Percentiles rank a stretch among this genome's conserved stretches.
These are phyloP conservation scores for Aspergillus spinulosporus DNA, from an alignment of 2,329 filamentous ascomycete species.

Conservation along the genomic window DNA sequence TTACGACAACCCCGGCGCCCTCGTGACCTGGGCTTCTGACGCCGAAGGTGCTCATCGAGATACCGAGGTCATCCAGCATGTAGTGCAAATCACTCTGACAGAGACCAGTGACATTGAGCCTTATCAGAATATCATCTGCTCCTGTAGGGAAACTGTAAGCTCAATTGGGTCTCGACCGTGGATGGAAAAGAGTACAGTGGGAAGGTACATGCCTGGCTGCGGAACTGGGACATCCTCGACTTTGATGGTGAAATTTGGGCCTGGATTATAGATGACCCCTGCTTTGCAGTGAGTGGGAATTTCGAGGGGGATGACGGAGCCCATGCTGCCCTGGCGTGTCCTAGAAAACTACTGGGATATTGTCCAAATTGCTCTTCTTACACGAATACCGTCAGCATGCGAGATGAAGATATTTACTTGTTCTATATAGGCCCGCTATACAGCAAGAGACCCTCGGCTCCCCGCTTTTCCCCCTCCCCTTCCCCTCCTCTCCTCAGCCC, in stretches of 20 bases:
- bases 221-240: slow-evolving; percentile 53
- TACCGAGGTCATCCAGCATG: slow-evolving; percentile 56
- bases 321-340: background rate
- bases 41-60: slow-evolving; percentile 48
- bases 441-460: background rate
- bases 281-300: slow-evolving; percentile 54
- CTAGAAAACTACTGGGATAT: no score
- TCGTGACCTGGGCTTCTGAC: slow-evolving; percentile 55
- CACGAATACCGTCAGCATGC: no score
- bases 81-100: slow-evolving; percentile 61
- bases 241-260: slow-evolving; percentile 51
- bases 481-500: background rate
- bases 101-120: slow-evolving; percentile 59
- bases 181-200: no score
- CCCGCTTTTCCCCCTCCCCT: slow-evolving; percentile 2
- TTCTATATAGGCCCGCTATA: background rate
- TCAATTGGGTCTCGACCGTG: background rate
- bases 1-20: slow-evolving; percentile 60
- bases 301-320: slow-evolving; percentile 10
- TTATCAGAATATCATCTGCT: slow-evolving; percentile 57
- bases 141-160: slow-evolving; percentile 32
- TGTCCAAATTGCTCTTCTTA: no score
- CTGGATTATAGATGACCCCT: slow-evolving; percentile 53
- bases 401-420: background rate
- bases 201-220: slow-evolving; percentile 42